These are phyloP conservation scores for Talaromyces amestolkiae DNA, from an alignment of 2,329 filamentous ascomycete genomes.

Conservation along the genomic window DNA sequence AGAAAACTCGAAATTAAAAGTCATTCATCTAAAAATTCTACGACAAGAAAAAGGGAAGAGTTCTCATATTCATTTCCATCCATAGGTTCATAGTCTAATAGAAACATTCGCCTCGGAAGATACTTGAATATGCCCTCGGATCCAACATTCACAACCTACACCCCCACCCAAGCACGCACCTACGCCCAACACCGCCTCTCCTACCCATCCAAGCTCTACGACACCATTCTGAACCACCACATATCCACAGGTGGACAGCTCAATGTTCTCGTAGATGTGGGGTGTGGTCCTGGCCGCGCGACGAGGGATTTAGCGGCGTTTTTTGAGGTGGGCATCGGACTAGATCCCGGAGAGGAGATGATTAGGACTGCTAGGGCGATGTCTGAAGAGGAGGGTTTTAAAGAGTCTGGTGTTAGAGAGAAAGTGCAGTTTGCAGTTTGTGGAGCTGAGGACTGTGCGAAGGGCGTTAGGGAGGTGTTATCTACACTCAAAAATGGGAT, in stretches of 20 bases:
- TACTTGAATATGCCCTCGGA: slow-evolving; percentile 13
- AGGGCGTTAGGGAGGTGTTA: slow-evolving; percentile 27
- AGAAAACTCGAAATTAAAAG: too few species aligned
- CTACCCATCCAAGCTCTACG: slow-evolving; percentile 51
- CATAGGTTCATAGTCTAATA: too few species aligned
- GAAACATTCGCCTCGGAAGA: too few species aligned
- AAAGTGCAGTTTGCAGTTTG: slow-evolving; percentile 40
- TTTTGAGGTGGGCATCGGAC: slow-evolving; percentile 49
- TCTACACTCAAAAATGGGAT: slow-evolving; percentile 7
- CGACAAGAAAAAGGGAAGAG: too few species aligned
- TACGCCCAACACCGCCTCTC: slow-evolving; percentile 47
- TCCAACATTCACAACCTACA: slow-evolving; percentile 27
- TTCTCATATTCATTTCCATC: too few species aligned
- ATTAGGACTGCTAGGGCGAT: slow-evolving; percentile 44
- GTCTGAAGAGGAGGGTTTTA: slow-evolving; percentile 28
- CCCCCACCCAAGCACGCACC: slow-evolving; percentile 28
- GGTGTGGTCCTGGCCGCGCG: slow-evolving; percentile 57
- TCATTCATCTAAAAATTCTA: too few species aligned
- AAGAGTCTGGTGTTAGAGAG: slow-evolving; percentile 31
- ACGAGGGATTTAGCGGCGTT: slow-evolving; percentile 46
- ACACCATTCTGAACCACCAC: slow-evolving; percentile 50
- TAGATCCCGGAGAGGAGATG: slow-evolving; percentile 57
- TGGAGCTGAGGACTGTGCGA: slow-evolving; percentile 40
- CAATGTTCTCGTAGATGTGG: slow-evolving; percentile 52
- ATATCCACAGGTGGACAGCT: slow-evolving; percentile 45